phyloP scores from a whole-genome alignment of 208 protist species.

The Trypanosomatidae sp. region DNA sequence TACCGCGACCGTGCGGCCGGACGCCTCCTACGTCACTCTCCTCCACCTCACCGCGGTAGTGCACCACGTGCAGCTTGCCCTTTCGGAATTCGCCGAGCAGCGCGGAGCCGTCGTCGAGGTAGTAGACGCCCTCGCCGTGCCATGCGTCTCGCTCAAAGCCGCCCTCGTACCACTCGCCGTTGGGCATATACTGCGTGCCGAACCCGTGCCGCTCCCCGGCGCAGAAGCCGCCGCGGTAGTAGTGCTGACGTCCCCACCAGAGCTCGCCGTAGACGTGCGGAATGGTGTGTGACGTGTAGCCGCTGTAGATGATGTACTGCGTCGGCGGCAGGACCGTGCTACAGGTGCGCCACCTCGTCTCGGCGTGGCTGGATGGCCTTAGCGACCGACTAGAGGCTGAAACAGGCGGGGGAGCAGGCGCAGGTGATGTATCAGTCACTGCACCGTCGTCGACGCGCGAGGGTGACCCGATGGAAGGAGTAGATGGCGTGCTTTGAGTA shows the following conservation, averaged over 20 bases:
- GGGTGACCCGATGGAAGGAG: neutral
- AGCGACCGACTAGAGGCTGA: neutral
- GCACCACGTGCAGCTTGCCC: conserved; percentile 33
- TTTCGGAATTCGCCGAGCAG: conserved; percentile 60
- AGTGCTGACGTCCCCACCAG: conserved; percentile 65
- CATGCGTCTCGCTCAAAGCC: conserved; percentile 57
- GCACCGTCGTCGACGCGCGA: neutral
- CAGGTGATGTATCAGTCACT: neutral
- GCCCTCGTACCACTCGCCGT: conserved; percentile 74
- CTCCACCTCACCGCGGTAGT: conserved; percentile 81
- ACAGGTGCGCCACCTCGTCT: neutral
- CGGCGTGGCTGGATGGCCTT: neutral
- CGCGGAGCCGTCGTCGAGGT: conserved; percentile 61
- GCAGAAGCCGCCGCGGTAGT: conserved; percentile 69
- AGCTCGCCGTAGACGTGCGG: conserved; percentile 83
- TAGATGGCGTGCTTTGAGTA: neutral
- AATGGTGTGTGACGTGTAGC: conserved; percentile 58
- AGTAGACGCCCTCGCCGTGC: conserved; percentile 68
- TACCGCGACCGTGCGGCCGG: conserved; percentile 62
- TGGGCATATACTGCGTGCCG: conserved; percentile 60
- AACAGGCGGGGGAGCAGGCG: neutral
- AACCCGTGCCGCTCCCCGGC: conserved; percentile 60
- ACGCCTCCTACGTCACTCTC: conserved; percentile 20
- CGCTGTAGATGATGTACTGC: conserved; percentile 66
- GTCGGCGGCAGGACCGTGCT: conserved; percentile 12